A percentile compares a stretch with the other conserved stretches of the same genome.
phyloP scores from a whole-genome alignment of 148 eudicot genomes.

The Vaccinium corymbosum region DNA sequence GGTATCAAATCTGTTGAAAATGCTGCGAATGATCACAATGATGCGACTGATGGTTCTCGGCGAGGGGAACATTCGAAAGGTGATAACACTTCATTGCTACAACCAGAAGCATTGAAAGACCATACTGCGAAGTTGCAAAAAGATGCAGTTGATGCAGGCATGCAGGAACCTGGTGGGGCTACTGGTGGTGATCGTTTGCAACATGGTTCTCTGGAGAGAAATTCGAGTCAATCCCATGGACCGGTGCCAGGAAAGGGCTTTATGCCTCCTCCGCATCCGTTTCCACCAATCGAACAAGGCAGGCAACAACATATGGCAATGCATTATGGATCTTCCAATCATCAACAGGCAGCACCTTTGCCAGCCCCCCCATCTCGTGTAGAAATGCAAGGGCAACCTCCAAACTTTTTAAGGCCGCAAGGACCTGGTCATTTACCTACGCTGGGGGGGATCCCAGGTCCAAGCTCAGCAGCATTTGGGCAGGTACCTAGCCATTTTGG shows the following conservation, averaged over 20 bases:
- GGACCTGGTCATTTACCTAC: slow-evolving; percentile 48
- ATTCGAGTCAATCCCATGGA: slow-evolving; percentile 28
- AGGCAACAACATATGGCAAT: slow-evolving; percentile 34
- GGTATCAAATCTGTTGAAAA: slow-evolving; percentile 22
- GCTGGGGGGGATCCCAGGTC: slow-evolving; percentile 33
- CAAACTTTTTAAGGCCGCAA: slow-evolving; percentile 45
- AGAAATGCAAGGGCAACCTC: slow-evolving; percentile 31
- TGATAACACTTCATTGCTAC: slow-evolving; percentile 17
- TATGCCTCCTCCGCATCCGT: slow-evolving; percentile 29
- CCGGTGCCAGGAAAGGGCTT: slow-evolving; percentile 12
- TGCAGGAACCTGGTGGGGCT: slow-evolving; percentile 16
- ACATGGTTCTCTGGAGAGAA: slow-evolving; percentile 15
- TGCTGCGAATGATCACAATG: slow-evolving; percentile 21
- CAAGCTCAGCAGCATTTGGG: slow-evolving; percentile 35
- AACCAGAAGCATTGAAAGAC: not conserved
- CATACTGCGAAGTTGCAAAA: slow-evolving; percentile 7
- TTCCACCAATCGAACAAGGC: slow-evolving; percentile 27
- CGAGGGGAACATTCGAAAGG: slow-evolving; percentile 17
- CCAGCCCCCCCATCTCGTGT: slow-evolving; percentile 28
- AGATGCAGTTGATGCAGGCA: slow-evolving; percentile 12
- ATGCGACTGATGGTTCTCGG: slow-evolving; percentile 20
- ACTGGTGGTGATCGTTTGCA: slow-evolving; percentile 15
- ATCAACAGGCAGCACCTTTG: slow-evolving; percentile 32
- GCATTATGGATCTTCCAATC: slow-evolving; percentile 34
- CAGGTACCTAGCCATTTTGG: slow-evolving; percentile 38